Evolutionary conservation across 805 yeast species (phyloP), one percentile per base, ranked within the genome.

Genomic region (Candida verbasci): DNA sequence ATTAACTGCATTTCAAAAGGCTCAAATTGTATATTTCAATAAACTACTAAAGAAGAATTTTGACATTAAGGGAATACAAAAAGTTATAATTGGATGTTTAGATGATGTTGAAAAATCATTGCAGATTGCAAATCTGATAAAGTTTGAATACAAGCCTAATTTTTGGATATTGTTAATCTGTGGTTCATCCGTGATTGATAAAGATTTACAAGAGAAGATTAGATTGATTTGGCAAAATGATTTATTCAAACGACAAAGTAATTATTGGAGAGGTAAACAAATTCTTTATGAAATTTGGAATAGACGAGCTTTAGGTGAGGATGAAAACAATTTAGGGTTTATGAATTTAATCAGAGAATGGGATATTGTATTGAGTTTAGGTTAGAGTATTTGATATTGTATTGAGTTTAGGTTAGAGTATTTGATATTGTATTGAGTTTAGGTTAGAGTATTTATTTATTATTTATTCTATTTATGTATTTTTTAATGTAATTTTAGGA

Each of bases 181-280:
- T 38, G 71, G 68, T 5, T 58, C 68, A 6, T 74, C 69, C 44
- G 65, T 65, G 1, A 48, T 56, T 4, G 60, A 55, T 23, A 32
- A 36, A 1, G 43, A 45, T 2, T 41, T 57, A 16, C 72, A 65
- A 41, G 40, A 46, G 7, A 50, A 61, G 33, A 62, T 66, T 38
- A 53, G 53, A 27, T 35, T 48, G 16, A 49, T 67, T 4, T 60
- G 68, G 56, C 48, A 55, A 24, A 56, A 59, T 27, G 49, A 46
- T 10, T n/a, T 26, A 11, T 40, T 28, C 18, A 32, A 17, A 35
- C 36, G 52, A 14, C 48, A 48, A 25, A 50, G 48, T 11, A 72
- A 70, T 39, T 70, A 69, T 43, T 76, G 82, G 82, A 56, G 79
- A 24, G 70, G 73, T 1, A 74, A 74, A 44, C 82, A 76, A 47